phyloP scores from a whole-genome alignment of 2,329 filamentous ascomycete species.

The Verticillium tricorpus region DNA sequence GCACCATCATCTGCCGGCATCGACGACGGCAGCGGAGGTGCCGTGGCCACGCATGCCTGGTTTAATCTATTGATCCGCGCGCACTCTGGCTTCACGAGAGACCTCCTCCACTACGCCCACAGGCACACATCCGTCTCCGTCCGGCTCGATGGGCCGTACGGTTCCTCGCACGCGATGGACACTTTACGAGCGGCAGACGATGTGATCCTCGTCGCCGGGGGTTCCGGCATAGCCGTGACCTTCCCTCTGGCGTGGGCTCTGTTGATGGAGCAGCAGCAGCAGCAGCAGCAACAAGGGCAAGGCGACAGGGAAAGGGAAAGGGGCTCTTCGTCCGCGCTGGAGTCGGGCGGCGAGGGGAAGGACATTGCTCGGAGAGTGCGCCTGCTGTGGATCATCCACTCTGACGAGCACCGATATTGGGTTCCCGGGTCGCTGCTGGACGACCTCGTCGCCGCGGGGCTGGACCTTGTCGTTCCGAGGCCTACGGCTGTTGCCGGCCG shows the following conservation, averaged over 20 bases:
- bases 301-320: neutral
- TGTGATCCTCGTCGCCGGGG: slow-evolving; percentile 55
- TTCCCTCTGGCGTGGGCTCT: slow-evolving; percentile 57
- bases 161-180: slow-evolving; percentile 49
- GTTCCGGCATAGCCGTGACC: slow-evolving; percentile 60
- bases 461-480: slow-evolving; percentile 48
- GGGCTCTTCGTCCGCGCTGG: slow-evolving; percentile 5
- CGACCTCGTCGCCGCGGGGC: slow-evolving; percentile 42
- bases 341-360: neutral
- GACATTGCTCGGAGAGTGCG: slow-evolving; percentile 33
- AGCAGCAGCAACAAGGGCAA: neutral
- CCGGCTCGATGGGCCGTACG: slow-evolving; percentile 62
- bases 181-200: slow-evolving; percentile 44
- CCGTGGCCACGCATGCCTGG: slow-evolving; percentile 37
- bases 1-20: slow-evolving; percentile 31
- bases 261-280: slow-evolving; percentile 18
- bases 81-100: slow-evolving; percentile 54
- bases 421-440: slow-evolving; percentile 42
- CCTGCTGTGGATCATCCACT: slow-evolving; percentile 57
- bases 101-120: slow-evolving; percentile 47
- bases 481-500: slow-evolving; percentile 49
- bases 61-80: slow-evolving; percentile 56
- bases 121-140: slow-evolving; percentile 37
- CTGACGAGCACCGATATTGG: slow-evolving; percentile 49
- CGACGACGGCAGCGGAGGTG: slow-evolving; percentile 1